A percentile compares a stretch with the other conserved stretches of the same genome.
Evolutionary conservation across 2,329 filamentous ascomycete genomes (phyloP).

Genomic region (Pestalotiopsis sp.): DNA sequence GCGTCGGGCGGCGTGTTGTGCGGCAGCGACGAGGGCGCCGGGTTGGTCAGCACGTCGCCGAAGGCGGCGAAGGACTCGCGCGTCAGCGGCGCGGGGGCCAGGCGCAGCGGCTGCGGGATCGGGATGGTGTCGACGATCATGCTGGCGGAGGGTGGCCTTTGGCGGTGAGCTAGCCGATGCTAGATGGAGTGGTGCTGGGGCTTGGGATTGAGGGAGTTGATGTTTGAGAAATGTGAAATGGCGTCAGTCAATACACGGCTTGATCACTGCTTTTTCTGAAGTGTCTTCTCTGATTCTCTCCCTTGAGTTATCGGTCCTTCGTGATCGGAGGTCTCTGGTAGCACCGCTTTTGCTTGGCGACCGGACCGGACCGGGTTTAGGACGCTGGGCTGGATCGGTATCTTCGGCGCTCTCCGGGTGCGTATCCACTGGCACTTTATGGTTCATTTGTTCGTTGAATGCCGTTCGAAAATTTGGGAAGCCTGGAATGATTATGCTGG

Average conservation of each 20-base stretch:
- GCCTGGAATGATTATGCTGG: not conserved
- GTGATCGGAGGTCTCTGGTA: not conserved
- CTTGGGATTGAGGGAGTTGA: no score
- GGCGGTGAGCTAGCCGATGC: not conserved
- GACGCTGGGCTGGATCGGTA: not conserved
- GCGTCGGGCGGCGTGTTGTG: conserved; percentile 28
- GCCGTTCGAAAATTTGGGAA: not conserved
- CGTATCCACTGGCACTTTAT: not conserved
- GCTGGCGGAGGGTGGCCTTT: not conserved
- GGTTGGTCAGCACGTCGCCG: conserved; percentile 81
- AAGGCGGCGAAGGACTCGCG: conserved; percentile 73
- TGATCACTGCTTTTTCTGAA: not conserved
- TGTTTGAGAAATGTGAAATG: not conserved
- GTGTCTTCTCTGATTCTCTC: not conserved
- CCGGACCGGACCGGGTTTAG: not conserved
- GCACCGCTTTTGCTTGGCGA: not conserved
- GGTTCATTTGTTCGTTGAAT: no score
- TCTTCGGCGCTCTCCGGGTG: not conserved
- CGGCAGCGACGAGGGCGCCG: conserved; percentile 58
- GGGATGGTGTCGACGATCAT: conserved; percentile 29
- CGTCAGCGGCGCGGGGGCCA: conserved; percentile 69
- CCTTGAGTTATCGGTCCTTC: not conserved
- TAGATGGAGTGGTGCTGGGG: no score
- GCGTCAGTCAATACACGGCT: not conserved
- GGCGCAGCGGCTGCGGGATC: conserved; percentile 30